Percentiles rank a stretch among this genome's conserved stretches.
Conservation (phyloP, 2,329 filamentous ascomycete genomes). For the Pseudocercospora cruenta region DNA sequence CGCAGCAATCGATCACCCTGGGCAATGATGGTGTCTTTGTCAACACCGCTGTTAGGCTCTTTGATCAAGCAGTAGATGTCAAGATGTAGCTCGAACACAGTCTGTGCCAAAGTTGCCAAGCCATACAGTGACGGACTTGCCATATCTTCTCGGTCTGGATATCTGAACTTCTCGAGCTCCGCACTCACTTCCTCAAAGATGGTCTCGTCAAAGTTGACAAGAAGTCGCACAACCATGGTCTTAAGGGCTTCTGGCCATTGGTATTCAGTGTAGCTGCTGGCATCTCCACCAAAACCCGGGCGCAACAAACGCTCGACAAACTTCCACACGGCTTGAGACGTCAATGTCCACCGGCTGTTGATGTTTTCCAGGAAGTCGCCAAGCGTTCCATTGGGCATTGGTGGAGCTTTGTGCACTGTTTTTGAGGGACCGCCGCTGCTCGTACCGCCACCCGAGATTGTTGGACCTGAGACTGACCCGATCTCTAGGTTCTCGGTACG, state of each 20-base stretch:
- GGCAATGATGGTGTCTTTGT: slow-evolving; percentile 52
- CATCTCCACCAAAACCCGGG: slow-evolving; percentile 39
- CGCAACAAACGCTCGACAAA: slow-evolving; percentile 59
- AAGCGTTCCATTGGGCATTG: slow-evolving; percentile 41
- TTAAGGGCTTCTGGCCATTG: slow-evolving; percentile 62
- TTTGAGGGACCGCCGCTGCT: slow-evolving; percentile 21
- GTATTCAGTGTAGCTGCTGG: slow-evolving; percentile 54
- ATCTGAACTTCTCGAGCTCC: slow-evolving; percentile 12
- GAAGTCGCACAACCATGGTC: slow-evolving; percentile 55
- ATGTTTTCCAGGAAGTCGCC: slow-evolving; percentile 47
- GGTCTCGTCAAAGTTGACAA: slow-evolving; percentile 59
- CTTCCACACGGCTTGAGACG: slow-evolving; percentile 56
- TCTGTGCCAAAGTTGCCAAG: slow-evolving; percentile 59
- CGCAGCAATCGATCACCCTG: slow-evolving; percentile 63
- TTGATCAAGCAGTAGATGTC: slow-evolving; percentile 68
- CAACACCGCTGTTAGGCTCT: slow-evolving; percentile 61
- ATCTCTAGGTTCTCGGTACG: slow-evolving; percentile 34
- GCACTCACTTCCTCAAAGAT: slow-evolving; percentile 44
- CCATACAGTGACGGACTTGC: slow-evolving; percentile 31
- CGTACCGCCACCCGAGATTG: slow-evolving; percentile 23
- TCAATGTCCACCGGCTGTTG: slow-evolving; percentile 53
- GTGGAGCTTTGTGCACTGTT: slow-evolving; percentile 14
- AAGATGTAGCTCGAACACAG: slow-evolving; percentile 68
- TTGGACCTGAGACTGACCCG: slow-evolving; percentile 18
- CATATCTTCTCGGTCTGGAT: neutral